Base-by-base conservation (phyloP, 306 rosid species). In the Cicer chorassanicum region DNA sequence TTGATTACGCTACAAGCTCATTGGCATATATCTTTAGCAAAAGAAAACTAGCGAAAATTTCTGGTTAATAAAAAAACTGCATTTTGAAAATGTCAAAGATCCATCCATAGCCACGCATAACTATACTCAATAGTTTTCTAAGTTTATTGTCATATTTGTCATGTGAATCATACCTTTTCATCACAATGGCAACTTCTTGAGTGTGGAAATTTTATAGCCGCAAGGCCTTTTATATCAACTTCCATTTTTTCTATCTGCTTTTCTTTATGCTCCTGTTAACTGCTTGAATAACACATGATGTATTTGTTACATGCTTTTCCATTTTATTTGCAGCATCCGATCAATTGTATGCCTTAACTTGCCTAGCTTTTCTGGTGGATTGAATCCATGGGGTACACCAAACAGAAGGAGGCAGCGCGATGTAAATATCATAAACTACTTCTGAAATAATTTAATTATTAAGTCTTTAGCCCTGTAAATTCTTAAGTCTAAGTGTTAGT, bases 331-430 rank as follows among this genome's bases (percentile, higher is more conserved):
- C 93, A 94, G 99, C 78, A 92, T 94, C 76, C 85, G 96, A 86
- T 94, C 99, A 71, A 87, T 94, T 70, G 78, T 94, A 68, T 92
- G 97, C 81, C 95, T 94, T 66, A 92, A 94, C 83, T 85, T 94
- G 87, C 99, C 98, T 56, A 94, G 99, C 85, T 94, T 94, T 86
- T 94, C 99, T 59, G 98, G 99, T 16, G 99, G 99, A 80, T 74
- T 94, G 42, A 94, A 90, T 66, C 99, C 99, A 45, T 94, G 99
- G 99, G 99, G 99, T 55, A 88, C 88, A 40, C 99, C 99, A 1
- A 80, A 62, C 77, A 71, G 18, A 29, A 84, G 44, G 83, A 89
- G 71, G 80, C 54, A 0, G 41, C 78, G 43, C 34, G 89, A 90
- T 62, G 99, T 94, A 61, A 50, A 81, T 81, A 75, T 50, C 59